A percentile compares a stretch with the other conserved stretches of the same genome.
Evolutionary conservation across 2,329 filamentous ascomycete species (phyloP).

Genomic region (Sarocladium oryzae): DNA sequence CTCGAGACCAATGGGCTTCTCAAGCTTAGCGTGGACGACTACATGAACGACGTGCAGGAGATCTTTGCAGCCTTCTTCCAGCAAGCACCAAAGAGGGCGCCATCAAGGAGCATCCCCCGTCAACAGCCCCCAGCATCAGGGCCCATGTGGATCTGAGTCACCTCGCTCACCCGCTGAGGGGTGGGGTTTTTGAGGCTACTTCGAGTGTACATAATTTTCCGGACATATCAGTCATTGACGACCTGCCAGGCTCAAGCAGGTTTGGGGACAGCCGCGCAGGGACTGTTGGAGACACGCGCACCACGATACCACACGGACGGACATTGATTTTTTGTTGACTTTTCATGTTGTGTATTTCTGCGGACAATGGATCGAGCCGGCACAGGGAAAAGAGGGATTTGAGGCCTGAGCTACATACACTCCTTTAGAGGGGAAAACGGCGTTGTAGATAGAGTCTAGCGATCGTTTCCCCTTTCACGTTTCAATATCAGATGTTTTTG

Average conservation of each 20-base stretch:
- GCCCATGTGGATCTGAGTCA: constrained; percentile 42
- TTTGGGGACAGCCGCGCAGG: neutral
- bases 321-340: neutral
- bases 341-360: neutral
- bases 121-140: constrained; percentile 17
- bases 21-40: constrained; percentile 74
- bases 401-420: neutral
- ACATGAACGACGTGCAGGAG: constrained; percentile 71
- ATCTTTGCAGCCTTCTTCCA: constrained; percentile 58
- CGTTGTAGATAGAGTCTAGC: constrained; percentile 6
- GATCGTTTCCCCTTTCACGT: neutral
- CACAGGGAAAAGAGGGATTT: neutral
- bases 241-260: neutral
- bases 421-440: constrained; percentile 2
- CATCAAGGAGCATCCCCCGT: constrained; percentile 21
- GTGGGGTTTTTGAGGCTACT: constrained; percentile 9
- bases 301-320: constrained; percentile 9
- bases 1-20: constrained; percentile 64
- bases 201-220: constrained; percentile 27
- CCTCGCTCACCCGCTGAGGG: neutral
- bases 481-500: neutral
- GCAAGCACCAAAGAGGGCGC: constrained; percentile 6
- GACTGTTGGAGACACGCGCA: constrained; percentile 4
- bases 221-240: constrained; percentile 15
- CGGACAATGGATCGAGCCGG: neutral